A percentile compares a stretch with the other conserved stretches of the same genome.
Conservation (phyloP, 495 filamentous ascomycete genomes). For the Talaromyces trachyspermus region DNA sequence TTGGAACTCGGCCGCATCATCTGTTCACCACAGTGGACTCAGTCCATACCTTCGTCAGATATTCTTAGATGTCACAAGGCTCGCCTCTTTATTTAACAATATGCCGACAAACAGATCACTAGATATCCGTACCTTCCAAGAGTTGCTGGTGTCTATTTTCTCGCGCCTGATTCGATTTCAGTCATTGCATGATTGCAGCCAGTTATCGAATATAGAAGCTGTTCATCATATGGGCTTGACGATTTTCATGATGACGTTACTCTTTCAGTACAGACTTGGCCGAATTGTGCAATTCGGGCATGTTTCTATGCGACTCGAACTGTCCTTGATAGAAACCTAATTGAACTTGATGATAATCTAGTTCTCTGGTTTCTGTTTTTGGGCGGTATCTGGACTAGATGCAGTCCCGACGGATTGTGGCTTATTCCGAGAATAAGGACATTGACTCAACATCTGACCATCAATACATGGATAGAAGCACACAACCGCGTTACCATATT, state of each 20-base stretch:
- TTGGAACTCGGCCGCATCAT: not conserved
- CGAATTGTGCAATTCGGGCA: slow-evolving; percentile 12
- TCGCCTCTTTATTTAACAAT: slow-evolving; percentile 12
- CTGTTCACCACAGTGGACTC: slow-evolving; percentile 1
- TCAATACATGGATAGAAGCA: slow-evolving; percentile 14
- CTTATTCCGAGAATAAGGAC: slow-evolving; percentile 8
- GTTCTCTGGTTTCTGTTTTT: slow-evolving; percentile 17
- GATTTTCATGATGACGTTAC: slow-evolving; percentile 17
- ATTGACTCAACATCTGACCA: slow-evolving; percentile 3
- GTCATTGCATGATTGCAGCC: slow-evolving; percentile 9
- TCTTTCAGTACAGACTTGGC: slow-evolving; percentile 13
- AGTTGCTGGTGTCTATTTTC: slow-evolving; percentile 17
- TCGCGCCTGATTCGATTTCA: slow-evolving; percentile 15
- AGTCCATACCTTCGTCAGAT: slow-evolving; percentile 11
- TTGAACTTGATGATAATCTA: slow-evolving; percentile 6
- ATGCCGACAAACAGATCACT: not conserved
- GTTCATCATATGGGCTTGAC: slow-evolving; percentile 16
- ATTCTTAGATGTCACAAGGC: slow-evolving; percentile 12
- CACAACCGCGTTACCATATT: slow-evolving; percentile 7
- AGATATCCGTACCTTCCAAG: slow-evolving; percentile 11
- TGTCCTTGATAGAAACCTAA: slow-evolving; percentile 5
- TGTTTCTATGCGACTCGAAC: slow-evolving; percentile 11
- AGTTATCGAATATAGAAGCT: slow-evolving; percentile 6
- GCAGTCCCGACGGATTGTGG: slow-evolving; percentile 7
- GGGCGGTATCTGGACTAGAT: slow-evolving; percentile 15